Percentiles rank a stretch among this genome's conserved stretches.
Conservation (phyloP, 768 basidiomycete genomes). For the Rhodotorula graminis region DNA sequence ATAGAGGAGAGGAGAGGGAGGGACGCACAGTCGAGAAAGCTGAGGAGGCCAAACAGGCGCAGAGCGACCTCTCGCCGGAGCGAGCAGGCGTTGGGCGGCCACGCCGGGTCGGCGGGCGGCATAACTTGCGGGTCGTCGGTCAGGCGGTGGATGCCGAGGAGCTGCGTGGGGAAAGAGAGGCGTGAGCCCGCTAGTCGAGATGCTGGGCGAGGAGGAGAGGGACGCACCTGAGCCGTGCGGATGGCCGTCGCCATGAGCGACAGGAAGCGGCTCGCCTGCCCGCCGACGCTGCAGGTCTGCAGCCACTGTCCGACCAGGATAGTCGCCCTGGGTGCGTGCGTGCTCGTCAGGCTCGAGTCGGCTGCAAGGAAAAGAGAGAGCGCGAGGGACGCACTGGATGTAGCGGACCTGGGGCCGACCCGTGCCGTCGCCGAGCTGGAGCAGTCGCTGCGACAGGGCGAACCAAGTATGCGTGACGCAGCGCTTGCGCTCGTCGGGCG, state of each 20-base stretch:
- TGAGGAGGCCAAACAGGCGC: conserved; percentile 12
- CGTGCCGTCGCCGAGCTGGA: conserved; percentile 18
- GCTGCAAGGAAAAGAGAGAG: neutral
- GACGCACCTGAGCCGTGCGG: conserved; percentile 10
- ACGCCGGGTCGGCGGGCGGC: conserved; percentile 33
- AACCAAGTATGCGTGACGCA: conserved; percentile 19
- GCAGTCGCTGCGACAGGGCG: conserved; percentile 9
- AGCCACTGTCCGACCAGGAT: conserved; percentile 25
- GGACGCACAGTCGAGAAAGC: conserved; percentile 19
- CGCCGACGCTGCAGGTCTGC: conserved; percentile 2
- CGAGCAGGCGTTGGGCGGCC: conserved; percentile 17
- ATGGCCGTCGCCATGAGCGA: conserved; percentile 12
- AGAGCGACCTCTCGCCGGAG: conserved; percentile 17
- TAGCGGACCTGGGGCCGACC: conserved; percentile 17
- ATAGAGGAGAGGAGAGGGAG: neutral
- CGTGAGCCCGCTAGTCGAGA: neutral
- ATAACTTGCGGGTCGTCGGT: conserved; percentile 17
- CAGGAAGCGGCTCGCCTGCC: conserved; percentile 20
- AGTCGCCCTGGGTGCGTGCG: neutral
- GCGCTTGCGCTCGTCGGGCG: conserved; percentile 4
- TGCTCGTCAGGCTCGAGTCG: no score
- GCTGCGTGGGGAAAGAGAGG: neutral
- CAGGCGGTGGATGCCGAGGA: conserved; percentile 34
- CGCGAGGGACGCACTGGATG: conserved; percentile 11
- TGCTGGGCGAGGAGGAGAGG: neutral